Base-by-base conservation (phyloP, 2,329 filamentous ascomycete species). In the Microdochium bolleyi region DNA sequence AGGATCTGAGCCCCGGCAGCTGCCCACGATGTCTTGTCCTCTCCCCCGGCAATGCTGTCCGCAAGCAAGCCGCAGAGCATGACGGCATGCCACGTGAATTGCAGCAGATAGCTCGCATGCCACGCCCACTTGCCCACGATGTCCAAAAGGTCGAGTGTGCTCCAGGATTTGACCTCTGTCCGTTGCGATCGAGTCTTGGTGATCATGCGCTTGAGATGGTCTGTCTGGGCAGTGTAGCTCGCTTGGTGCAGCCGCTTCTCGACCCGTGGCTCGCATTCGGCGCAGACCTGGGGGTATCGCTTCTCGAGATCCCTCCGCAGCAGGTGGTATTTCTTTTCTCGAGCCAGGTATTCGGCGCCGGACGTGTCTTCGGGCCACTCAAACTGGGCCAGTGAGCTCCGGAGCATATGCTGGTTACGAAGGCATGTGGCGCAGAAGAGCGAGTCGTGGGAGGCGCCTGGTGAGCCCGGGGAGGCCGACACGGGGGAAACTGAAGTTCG, bases 211-310 rank as follows among this genome's bases (percentile, higher is more conserved):
- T 86, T 78, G 30, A 95, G 69, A 57, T 90, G 81, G 60, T 95
- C 89, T n/a, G 88, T 87, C 68, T 89, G 89, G 25, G 91, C 91
- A 30, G 84, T 87, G 64, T 95, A 95, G 9, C 82, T 85, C 0
- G 89, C 84, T 30, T 62, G 61, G 48, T 56, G 55, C 14, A 62
- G 50, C 21, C 56, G 54, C 51, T 60, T 61, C 32, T 61, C 56
- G 37, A 63, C 61, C 16, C 61, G 56, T 9, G 56, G 87, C 57
- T 88, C 87, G 68, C 94, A 99, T 48, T 82, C 75, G 56, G 79
- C 79, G 72, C 94, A 99, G 54, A 96, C 86, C 64, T 94, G 90
- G 0, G 94, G 94, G 64, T 96, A 97, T 50, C 87, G 81, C 61
- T 83, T 76, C 71, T 96, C 92, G 19, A 96, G 76, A 51, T 84